These are phyloP conservation scores for Trypanosomatidae sp. DNA, from an alignment of 208 protist genomes.

Conservation along the genomic window DNA sequence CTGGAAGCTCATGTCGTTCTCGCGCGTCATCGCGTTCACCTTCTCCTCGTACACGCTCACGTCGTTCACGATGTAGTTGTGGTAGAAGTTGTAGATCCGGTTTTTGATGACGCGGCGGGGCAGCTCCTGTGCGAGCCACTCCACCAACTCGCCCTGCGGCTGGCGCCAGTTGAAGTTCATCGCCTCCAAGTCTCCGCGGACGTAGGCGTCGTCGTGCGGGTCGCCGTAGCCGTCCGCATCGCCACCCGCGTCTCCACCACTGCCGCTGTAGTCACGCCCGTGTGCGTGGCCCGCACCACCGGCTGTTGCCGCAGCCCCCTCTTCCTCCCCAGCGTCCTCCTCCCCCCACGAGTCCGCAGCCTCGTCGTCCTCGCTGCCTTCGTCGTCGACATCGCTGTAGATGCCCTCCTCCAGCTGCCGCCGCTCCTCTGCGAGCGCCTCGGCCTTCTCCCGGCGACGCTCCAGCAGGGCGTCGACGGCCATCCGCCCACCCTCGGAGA, in stretches of 20 bases:
- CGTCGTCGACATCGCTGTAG: conserved; percentile 82
- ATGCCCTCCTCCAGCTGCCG: conserved; percentile 73
- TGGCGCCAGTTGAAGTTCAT: conserved; percentile 89
- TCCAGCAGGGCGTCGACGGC: conserved; percentile 82
- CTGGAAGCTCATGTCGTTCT: conserved; percentile 93
- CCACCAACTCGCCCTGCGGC: conserved; percentile 80
- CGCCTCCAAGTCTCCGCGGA: conserved; percentile 72
- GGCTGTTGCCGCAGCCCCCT: no score
- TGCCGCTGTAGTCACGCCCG: no score
- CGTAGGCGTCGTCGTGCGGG: conserved; percentile 61
- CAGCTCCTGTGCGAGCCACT: conserved; percentile 90
- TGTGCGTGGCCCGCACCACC: no score
- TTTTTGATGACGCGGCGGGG: conserved; percentile 87
- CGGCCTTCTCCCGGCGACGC: conserved; percentile 62
- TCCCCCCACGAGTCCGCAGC: conserved; percentile 5
- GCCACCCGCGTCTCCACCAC: background rate
- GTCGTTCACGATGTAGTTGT: conserved; percentile 85
- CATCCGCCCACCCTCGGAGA: conserved; percentile 69
- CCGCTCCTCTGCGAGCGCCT: conserved; percentile 59
- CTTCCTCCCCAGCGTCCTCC: conserved; percentile 1
- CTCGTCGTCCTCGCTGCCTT: conserved; percentile 43
- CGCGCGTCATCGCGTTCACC: conserved; percentile 87
- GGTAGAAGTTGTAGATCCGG: conserved; percentile 91
- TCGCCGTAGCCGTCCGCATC: conserved; percentile 26
- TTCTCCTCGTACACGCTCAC: conserved; percentile 80